These are phyloP conservation scores for Mallotus repandus DNA, from an alignment of 441 rosid species.

Conservation along the genomic window DNA sequence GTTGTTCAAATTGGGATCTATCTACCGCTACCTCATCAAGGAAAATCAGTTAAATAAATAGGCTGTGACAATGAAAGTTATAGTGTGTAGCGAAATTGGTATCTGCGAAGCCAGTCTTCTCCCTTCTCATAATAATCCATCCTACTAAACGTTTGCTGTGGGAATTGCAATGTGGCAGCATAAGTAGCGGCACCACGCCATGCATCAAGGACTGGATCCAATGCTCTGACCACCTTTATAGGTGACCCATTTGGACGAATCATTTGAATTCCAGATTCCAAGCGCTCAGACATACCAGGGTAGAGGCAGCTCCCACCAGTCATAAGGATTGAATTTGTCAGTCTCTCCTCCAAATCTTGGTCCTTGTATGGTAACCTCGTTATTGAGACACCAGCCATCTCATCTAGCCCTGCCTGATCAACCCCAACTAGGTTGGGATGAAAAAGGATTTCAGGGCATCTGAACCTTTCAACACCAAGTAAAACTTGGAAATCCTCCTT, in stretches of 20 bases:
- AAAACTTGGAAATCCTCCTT: constrained; percentile 84
- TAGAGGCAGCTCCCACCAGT: constrained; percentile 78
- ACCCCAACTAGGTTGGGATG: constrained; percentile 76
- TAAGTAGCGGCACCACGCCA: constrained; percentile 88
- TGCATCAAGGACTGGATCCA: constrained; percentile 83
- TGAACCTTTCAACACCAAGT: constrained; percentile 77
- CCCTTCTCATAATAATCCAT: constrained; percentile 82
- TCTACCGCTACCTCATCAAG: neutral
- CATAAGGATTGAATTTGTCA: constrained; percentile 72
- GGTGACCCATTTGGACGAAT: constrained; percentile 72
- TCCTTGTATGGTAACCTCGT: constrained; percentile 53
- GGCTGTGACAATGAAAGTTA: constrained; percentile 18
- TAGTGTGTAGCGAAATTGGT: constrained; percentile 56
- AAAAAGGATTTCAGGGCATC: constrained; percentile 84
- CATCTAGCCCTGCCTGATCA: constrained; percentile 84
- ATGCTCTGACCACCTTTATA: constrained; percentile 60
- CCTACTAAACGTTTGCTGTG: constrained; percentile 58
- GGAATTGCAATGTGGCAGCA: constrained; percentile 60
- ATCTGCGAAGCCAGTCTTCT: constrained; percentile 85
- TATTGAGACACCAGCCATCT: constrained; percentile 76
- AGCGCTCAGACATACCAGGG: constrained; percentile 67
- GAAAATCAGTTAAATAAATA: neutral
- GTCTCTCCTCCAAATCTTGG: constrained; percentile 49
- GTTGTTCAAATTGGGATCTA: neutral
- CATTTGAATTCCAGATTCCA: constrained; percentile 79